Conservation (phyloP, 306 rosid genomes). For the Prunus persica region DNA sequence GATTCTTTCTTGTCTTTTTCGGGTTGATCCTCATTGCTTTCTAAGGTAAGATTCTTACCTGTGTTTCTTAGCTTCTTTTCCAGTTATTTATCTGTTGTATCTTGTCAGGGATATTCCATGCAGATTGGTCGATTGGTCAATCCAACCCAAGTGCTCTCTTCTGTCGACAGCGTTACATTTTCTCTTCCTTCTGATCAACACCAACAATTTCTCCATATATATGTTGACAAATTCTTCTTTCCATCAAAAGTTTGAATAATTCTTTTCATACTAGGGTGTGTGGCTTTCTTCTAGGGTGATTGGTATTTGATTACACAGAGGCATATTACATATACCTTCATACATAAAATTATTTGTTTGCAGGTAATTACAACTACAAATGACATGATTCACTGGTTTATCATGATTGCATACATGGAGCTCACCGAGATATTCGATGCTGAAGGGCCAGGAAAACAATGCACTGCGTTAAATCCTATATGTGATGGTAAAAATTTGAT, state of each 20-base stretch:
- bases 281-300: too few species aligned
- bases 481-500: neutral
- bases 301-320: neutral
- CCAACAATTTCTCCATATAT: neutral
- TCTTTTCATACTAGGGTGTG: neutral
- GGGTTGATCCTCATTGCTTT: neutral
- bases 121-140: neutral
- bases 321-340: neutral
- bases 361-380: neutral
- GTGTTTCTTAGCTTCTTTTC: neutral
- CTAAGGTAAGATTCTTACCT: slow-evolving; percentile 4
- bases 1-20: neutral
- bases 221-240: neutral
- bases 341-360: neutral
- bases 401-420: neutral
- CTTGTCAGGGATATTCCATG: neutral
- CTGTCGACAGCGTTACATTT: neutral
- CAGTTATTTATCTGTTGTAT: too few species aligned
- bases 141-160: neutral
- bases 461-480: neutral
- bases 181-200: neutral
- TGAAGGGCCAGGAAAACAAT: neutral
- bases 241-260: neutral
- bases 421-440: neutral
- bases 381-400: neutral